Base-by-base conservation (phyloP, 352 stramenopile species). In the Globisporangium apiculatum region DNA sequence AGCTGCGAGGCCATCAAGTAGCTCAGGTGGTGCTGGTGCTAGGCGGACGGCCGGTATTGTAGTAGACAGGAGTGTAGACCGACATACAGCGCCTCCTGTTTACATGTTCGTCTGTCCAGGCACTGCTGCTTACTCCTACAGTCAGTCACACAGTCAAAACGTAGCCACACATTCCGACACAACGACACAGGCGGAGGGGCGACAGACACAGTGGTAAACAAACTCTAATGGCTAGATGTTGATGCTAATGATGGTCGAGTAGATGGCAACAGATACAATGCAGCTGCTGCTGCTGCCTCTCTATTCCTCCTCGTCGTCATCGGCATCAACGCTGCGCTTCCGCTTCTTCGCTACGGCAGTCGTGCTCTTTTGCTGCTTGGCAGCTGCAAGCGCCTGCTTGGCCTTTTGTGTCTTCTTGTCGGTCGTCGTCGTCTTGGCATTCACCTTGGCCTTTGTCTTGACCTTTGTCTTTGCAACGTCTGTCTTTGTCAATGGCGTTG, bases 281-380 rank as follows among this genome's bases (percentile, higher is more conserved):
- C 47, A n/a, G 10, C 15, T 36, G 45, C 45, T 12, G 45, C 45
- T 12, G 17, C 45, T 35, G 45, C 45, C 14, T 12, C 45, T 55
- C 48, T 37, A 61, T 50, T 51, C 51, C 71, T 70, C 67, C 61
- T 69, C 51, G 47, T 73, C 69, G 38, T 64, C 48, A 15, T 55
- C 53, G 18, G 53, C 54, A 31, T 49, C 50, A 24, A 53, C 59
- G 11, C 63, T 55, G 47, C 70, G 77, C 66, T 86, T 85, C 57
- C 74, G 77, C 68, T 86, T 89, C 71, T 83, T 87, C 56, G 74
- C 11, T 2, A 15, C 50, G 48, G 17, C 24, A 31, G 24, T 31
- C 24, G 24, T 68, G 35, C 57, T 61, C 0, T 35, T 59, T 14
- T 46, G 49, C 49, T 55, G 58, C 41, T 48, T 48, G 17, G 51